These are phyloP conservation scores for Elaeis guineensis DNA, from an alignment of 176 grass and related monocot species.

Conservation along the genomic window DNA sequence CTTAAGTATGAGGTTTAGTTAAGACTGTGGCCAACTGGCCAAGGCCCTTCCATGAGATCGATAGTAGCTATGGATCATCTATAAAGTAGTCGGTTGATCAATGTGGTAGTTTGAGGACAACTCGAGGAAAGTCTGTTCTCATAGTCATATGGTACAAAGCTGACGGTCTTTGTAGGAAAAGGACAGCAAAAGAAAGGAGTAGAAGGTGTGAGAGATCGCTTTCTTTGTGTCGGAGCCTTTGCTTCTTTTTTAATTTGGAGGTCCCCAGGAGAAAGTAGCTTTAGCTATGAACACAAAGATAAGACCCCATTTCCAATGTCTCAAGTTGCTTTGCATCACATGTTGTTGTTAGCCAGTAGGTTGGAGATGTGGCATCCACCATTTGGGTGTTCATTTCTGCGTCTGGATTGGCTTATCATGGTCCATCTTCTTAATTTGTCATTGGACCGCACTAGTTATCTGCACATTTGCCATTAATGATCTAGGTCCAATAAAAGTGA, in stretches of 20 bases:
- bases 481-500: too few species aligned
- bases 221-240: not conserved
- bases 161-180: too few species aligned
- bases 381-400: not conserved
- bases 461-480: not conserved
- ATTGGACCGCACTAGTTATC: not conserved
- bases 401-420: not conserved
- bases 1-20: too few species aligned
- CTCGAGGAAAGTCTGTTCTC: too few species aligned
- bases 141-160: too few species aligned
- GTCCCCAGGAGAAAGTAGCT: not conserved
- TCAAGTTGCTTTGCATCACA: not conserved
- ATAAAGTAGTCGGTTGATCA: too few species aligned
- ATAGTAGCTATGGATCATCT: too few species aligned
- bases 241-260: not conserved
- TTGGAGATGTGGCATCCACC: constrained; percentile 4
- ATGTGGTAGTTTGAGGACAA: too few species aligned
- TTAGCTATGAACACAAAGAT: not conserved
- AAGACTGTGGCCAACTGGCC: too few species aligned
- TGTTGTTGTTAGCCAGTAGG: not conserved
- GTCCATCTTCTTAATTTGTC: not conserved
- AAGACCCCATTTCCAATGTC: constrained; percentile 1
- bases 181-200: too few species aligned
- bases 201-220: too few species aligned
- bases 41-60: too few species aligned